Conservation (phyloP, 805 yeast species). For the Metschnikowia baotianmanensis region DNA sequence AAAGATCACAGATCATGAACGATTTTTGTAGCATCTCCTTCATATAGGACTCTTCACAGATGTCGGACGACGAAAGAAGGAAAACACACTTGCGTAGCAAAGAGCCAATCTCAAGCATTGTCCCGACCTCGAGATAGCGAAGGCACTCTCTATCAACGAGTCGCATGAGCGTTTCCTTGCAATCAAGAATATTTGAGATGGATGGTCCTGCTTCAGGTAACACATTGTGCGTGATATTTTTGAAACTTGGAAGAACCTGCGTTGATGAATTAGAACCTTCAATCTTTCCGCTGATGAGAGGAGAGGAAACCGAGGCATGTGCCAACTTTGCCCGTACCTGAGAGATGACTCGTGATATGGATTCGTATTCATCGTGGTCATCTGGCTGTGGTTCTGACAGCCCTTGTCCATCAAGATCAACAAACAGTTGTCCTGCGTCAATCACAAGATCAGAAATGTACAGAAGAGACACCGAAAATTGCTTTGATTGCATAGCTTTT, state of each 20-base stretch:
- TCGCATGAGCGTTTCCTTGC: constrained; percentile 11
- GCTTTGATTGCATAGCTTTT: neutral
- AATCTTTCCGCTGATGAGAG: neutral
- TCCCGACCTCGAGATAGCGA: constrained; percentile 7
- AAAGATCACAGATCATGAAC: constrained; percentile 16
- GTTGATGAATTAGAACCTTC: neutral
- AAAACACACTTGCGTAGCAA: constrained; percentile 11
- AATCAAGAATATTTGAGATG: constrained; percentile 5
- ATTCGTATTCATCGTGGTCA: constrained; percentile 5
- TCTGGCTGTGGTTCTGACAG: neutral
- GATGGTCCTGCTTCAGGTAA: neutral
- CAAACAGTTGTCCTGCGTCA: constrained; percentile 2
- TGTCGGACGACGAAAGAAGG: constrained; percentile 9
- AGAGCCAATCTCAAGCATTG: constrained; percentile 9
- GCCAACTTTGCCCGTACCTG: constrained; percentile 8
- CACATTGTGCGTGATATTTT: neutral
- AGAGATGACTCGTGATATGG: no score
- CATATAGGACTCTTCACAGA: constrained; percentile 1
- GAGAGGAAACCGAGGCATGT: neutral
- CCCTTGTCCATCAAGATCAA: neutral
- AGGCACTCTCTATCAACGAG: constrained; percentile 2
- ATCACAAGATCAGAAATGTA: constrained; percentile 3
- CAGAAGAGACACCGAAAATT: constrained; percentile 2
- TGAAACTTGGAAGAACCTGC: neutral
- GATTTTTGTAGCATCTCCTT: constrained; percentile 20